A percentile compares a stretch with the other conserved stretches of the same genome.
phyloP scores from a whole-genome alignment of 2,329 filamentous ascomycete genomes.

The Nemania sp. region DNA sequence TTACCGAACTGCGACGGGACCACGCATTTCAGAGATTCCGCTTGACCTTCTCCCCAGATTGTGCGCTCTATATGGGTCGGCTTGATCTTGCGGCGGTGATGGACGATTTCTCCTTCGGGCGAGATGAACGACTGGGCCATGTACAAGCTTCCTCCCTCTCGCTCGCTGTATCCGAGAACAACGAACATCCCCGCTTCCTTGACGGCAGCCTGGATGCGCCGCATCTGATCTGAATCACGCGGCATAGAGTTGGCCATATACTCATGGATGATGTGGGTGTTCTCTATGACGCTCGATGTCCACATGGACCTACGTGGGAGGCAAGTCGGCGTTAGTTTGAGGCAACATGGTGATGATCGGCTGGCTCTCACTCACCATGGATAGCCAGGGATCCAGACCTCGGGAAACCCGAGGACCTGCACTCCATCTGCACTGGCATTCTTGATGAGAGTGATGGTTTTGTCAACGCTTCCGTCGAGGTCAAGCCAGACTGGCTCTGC shows the following conservation, averaged over 20 bases:
- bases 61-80: constrained; percentile 53
- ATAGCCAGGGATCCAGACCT: constrained; percentile 59
- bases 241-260: constrained; percentile 42
- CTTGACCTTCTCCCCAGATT: constrained; percentile 59
- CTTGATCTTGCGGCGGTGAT: constrained; percentile 55
- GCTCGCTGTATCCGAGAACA: constrained; percentile 54
- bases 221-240: constrained; percentile 48
- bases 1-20: constrained; percentile 53
- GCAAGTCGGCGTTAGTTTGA: constrained; percentile 34
- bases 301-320: constrained; percentile 40
- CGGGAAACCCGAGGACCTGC: constrained; percentile 59
- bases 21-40: constrained; percentile 58
- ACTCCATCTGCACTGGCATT: constrained; percentile 58
- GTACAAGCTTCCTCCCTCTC: constrained; percentile 49
- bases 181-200: constrained; percentile 49
- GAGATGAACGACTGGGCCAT: constrained; percentile 57
- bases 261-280: constrained; percentile 44
- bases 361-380: constrained; percentile 45
- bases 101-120: constrained; percentile 48
- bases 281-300: constrained; percentile 46
- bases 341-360: constrained; percentile 4
- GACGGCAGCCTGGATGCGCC: constrained; percentile 45
- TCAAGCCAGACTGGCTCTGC: constrained; percentile 65
- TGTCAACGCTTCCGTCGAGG: constrained; percentile 55
- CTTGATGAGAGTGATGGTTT: constrained; percentile 59